Conservation (phyloP, 257 asterid species). For the Nicotiana knightiana region DNA sequence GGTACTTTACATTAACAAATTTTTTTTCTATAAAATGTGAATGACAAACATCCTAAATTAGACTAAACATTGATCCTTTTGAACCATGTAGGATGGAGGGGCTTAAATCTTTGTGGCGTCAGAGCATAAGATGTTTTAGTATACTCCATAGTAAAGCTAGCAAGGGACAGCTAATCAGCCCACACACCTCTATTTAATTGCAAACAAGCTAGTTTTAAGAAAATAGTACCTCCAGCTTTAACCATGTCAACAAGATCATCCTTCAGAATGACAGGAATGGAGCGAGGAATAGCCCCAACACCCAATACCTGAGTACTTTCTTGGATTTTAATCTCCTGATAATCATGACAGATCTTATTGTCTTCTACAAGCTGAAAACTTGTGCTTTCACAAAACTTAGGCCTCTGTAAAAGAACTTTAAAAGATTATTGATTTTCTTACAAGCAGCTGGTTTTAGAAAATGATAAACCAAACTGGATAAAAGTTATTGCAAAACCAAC, state of each 20-base stretch:
- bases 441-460: neutral
- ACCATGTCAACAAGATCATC: slow-evolving; percentile 95
- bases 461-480: neutral
- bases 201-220: neutral
- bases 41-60: neutral
- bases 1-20: neutral
- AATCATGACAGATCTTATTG: slow-evolving; percentile 78
- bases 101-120: neutral
- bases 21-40: neutral
- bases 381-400: slow-evolving; percentile 63
- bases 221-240: slow-evolving; percentile 89
- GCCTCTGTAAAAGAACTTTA: slow-evolving; percentile 18
- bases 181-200: neutral
- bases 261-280: slow-evolving; percentile 82
- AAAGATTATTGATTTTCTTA: neutral
- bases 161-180: neutral
- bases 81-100: neutral
- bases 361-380: slow-evolving; percentile 78
- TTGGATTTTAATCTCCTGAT: slow-evolving; percentile 96
- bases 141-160: neutral
- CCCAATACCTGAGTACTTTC: slow-evolving; percentile 94
- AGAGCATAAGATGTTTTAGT: slow-evolving; percentile 2
- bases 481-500: neutral
- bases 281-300: slow-evolving; percentile 98
- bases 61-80: neutral